A percentile compares a stretch with the other conserved stretches of the same genome.
Conservation (phyloP, 495 filamentous ascomycete genomes). For the Hypoxylon fuscum region DNA sequence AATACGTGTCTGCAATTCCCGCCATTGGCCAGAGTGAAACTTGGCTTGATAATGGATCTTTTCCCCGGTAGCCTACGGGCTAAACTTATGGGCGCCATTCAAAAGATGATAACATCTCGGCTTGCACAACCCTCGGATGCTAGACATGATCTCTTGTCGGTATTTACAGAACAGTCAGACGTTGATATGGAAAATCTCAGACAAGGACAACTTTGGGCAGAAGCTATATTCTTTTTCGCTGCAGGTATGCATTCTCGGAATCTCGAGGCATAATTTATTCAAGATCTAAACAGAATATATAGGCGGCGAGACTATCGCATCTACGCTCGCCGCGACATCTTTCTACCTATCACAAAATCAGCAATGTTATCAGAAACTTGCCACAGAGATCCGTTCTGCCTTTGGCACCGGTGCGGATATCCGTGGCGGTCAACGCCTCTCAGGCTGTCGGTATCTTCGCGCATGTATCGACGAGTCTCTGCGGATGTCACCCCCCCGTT, state of each 20-base stretch:
- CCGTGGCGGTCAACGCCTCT: too few species aligned
- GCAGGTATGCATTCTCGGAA: slow-evolving; percentile 29
- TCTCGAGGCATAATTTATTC: not conserved
- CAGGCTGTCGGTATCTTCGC: too few species aligned
- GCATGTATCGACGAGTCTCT: too few species aligned
- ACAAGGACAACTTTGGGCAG: slow-evolving; percentile 38
- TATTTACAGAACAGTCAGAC: not conserved
- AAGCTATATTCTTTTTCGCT: slow-evolving; percentile 30
- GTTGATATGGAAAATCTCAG: not conserved
- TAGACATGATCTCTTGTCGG: slow-evolving; percentile 19
- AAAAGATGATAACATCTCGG: slow-evolving; percentile 27
- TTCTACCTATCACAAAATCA: slow-evolving; percentile 45
- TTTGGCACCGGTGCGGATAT: too few species aligned
- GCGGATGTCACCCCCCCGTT: too few species aligned
- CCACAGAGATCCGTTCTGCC: slow-evolving; percentile 53
- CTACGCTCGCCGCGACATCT: slow-evolving; percentile 4
- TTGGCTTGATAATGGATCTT: not conserved
- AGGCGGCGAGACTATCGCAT: slow-evolving; percentile 24
- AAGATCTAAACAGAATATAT: not conserved
- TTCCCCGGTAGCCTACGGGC: not conserved
- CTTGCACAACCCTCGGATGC: slow-evolving; percentile 19
- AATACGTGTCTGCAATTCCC: slow-evolving; percentile 24
- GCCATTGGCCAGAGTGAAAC: not conserved
- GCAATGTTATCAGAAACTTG: slow-evolving; percentile 50
- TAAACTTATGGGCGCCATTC: not conserved